Percentiles rank a stretch among this genome's conserved stretches.
Conservation (phyloP, 2,329 filamentous ascomycete species). For the Neoscytalidium dimidiatum region DNA sequence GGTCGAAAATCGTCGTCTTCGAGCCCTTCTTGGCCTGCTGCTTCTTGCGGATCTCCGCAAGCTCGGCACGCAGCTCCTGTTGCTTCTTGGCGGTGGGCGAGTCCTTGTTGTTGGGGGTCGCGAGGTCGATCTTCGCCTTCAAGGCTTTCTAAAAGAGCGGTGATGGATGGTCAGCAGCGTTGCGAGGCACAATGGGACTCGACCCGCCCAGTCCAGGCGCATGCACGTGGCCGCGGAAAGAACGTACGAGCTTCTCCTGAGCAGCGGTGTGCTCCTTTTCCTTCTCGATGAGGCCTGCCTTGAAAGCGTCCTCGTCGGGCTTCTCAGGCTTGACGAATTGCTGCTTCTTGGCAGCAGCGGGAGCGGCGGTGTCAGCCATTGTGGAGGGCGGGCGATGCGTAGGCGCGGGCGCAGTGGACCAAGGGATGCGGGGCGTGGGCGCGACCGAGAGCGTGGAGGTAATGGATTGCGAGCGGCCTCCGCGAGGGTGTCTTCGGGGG, state of each 20-base stretch:
- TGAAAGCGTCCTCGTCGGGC: conserved; percentile 84
- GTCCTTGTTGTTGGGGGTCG: conserved; percentile 78
- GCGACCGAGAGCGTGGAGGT: not conserved
- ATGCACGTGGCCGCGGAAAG: not conserved
- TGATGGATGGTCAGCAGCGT: conserved; percentile 23
- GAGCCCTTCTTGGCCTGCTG: conserved; percentile 86
- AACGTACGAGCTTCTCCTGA: conserved; percentile 66
- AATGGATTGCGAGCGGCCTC: not conserved
- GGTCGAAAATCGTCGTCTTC: conserved; percentile 76
- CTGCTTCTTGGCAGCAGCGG: conserved; percentile 15
- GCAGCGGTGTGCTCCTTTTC: conserved; percentile 84
- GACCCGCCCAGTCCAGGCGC: not conserved
- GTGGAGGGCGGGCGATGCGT: not conserved
- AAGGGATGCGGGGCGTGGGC: not conserved
- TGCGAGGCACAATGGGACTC: not conserved
- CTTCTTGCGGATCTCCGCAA: conserved; percentile 81
- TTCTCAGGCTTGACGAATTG: conserved; percentile 66
- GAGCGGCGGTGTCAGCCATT: conserved; percentile 30
- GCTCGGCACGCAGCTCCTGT: conserved; percentile 79
- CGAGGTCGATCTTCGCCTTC: conserved; percentile 84
- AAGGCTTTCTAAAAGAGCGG: conserved; percentile 68
- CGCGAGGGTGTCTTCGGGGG: not conserved
- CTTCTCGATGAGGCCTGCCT: conserved; percentile 73
- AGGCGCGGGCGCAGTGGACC: not conserved
- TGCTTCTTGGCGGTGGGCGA: conserved; percentile 80